These are phyloP conservation scores for Penicillium psychrosexuale DNA, from an alignment of 2,329 filamentous ascomycete genomes.

Conservation along the genomic window DNA sequence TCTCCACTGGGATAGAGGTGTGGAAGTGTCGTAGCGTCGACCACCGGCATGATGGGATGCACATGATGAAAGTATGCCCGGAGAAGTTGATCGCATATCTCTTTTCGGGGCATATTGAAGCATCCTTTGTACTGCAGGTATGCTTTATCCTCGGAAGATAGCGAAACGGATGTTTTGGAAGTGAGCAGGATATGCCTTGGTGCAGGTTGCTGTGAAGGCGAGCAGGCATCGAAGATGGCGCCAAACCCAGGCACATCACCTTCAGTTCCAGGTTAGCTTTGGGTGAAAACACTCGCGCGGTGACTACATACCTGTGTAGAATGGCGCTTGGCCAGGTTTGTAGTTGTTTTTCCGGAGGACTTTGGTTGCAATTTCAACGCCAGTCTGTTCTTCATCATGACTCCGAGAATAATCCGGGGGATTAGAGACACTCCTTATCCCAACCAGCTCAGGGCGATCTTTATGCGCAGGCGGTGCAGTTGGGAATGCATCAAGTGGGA, in stretches of 20 bases:
- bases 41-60: constrained; percentile 39
- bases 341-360: constrained; percentile 17
- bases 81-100: constrained; percentile 32
- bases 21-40: constrained; percentile 33
- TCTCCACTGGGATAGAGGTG: constrained; percentile 27
- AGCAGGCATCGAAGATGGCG: constrained; percentile 21
- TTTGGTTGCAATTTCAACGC: constrained; percentile 25
- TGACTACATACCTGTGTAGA: constrained; percentile 22
- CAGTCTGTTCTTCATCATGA: constrained; percentile 24
- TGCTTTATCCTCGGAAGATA: constrained; percentile 20
- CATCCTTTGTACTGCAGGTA: constrained; percentile 35
- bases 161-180: constrained; percentile 8
- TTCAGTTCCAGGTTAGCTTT: neutral
- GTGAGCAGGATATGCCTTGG: constrained; percentile 22
- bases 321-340: constrained; percentile 21
- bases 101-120: constrained; percentile 31
- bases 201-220: constrained; percentile 14
- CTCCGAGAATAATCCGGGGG: constrained; percentile 2
- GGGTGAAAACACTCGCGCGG: neutral
- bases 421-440: neutral
- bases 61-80: constrained; percentile 39
- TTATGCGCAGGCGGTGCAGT: neutral
- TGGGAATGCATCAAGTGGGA: neutral
- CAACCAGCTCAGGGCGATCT: neutral
- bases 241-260: constrained; percentile 24